Evolutionary conservation across 2,329 filamentous ascomycete species (phyloP).

Genomic region (Delphinella strobiligena): DNA sequence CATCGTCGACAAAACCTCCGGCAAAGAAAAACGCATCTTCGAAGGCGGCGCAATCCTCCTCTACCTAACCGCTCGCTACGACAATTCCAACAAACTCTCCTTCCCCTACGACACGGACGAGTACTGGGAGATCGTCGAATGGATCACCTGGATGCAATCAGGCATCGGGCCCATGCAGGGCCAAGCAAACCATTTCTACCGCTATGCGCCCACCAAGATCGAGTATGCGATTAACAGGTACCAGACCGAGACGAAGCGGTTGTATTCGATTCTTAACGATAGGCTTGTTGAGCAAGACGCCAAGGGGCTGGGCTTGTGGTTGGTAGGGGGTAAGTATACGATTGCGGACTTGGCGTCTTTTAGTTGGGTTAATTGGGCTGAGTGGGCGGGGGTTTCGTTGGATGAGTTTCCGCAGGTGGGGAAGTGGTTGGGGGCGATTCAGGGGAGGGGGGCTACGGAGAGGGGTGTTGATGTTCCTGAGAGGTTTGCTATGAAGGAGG

Average conservation of each 20-base stretch:
- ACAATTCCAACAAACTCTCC: constrained; percentile 26
- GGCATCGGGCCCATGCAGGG: constrained; percentile 30
- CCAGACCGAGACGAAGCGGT: constrained; percentile 35
- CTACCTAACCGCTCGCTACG: constrained; percentile 34
- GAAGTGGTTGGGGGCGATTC: constrained; percentile 23
- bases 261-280: constrained; percentile 34
- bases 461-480: constrained; percentile 24
- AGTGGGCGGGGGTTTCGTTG: constrained; percentile 24
- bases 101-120: constrained; percentile 30
- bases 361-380: constrained; percentile 33
- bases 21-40: constrained; percentile 23
- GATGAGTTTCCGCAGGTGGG: constrained; percentile 18
- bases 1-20: constrained; percentile 26
- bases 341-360: constrained; percentile 37
- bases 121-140: constrained; percentile 32
- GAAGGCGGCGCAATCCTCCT: constrained; percentile 35
- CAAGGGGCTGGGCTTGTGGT: constrained; percentile 24
- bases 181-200: constrained; percentile 37
- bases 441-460: constrained; percentile 19
- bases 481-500: constrained; percentile 26
- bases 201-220: constrained; percentile 31
- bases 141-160: constrained; percentile 35
- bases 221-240: constrained; percentile 36
- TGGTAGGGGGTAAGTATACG: constrained; percentile 34
- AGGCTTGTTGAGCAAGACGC: constrained; percentile 20